These are phyloP conservation scores for Teratosphaeria nubilosa DNA, from an alignment of 2,329 filamentous ascomycete species.

Conservation along the genomic window DNA sequence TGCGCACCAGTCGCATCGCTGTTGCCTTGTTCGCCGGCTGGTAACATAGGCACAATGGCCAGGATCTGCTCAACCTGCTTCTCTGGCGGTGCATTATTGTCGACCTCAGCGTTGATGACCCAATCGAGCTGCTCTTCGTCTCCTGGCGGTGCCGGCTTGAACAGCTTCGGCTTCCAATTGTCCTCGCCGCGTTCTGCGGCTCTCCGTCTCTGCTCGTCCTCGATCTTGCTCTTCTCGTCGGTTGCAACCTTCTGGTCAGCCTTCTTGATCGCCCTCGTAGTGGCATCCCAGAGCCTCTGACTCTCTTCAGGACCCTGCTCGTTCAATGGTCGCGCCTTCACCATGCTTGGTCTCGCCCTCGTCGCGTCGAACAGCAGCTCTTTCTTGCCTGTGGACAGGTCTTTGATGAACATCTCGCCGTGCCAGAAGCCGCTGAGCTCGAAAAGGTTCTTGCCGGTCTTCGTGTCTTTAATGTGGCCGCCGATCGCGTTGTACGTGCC, in stretches of 20 bases:
- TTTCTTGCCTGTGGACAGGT: slow-evolving; percentile 73
- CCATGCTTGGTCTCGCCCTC: slow-evolving; percentile 64
- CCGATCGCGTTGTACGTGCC: slow-evolving; percentile 95
- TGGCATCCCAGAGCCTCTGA: slow-evolving; percentile 74
- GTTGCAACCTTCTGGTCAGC: slow-evolving; percentile 83
- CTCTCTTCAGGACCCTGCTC: slow-evolving; percentile 90
- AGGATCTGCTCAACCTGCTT: slow-evolving; percentile 73
- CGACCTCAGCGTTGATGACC: slow-evolving; percentile 79
- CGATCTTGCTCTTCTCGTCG: slow-evolving; percentile 91
- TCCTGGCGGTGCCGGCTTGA: slow-evolving; percentile 56
- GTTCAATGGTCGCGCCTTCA: slow-evolving; percentile 62
- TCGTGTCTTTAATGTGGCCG: slow-evolving; percentile 78
- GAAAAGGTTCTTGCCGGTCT: slow-evolving; percentile 76
- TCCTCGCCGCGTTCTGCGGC: slow-evolving; percentile 69
- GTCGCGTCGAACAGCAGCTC: slow-evolving; percentile 83
- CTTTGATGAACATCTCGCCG: slow-evolving; percentile 86
- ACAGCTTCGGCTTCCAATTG: slow-evolving; percentile 82
- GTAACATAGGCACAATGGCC: slow-evolving; percentile 73
- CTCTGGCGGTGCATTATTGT: slow-evolving; percentile 51
- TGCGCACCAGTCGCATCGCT: neutral
- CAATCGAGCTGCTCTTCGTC: slow-evolving; percentile 80
- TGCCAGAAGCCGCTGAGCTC: slow-evolving; percentile 91
- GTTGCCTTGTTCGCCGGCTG: slow-evolving; percentile 48
- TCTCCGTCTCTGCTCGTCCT: slow-evolving; percentile 84
- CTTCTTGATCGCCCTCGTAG: slow-evolving; percentile 69